phyloP scores from a whole-genome alignment of 2,329 filamentous ascomycete species.

The Fusarium sp. region DNA sequence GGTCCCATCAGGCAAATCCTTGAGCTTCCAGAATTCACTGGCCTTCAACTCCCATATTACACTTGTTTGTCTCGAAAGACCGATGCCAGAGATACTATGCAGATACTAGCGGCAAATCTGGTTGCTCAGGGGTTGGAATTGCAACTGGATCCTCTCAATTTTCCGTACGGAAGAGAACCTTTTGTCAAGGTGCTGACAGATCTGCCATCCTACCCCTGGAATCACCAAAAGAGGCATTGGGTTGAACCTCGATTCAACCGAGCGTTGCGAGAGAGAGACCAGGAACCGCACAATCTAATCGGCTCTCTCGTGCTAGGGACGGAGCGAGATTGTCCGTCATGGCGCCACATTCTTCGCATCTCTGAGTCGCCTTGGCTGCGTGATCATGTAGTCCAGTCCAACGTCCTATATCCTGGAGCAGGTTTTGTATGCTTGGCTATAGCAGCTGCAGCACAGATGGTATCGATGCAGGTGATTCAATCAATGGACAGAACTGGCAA shows the following conservation, averaged over 20 bases:
- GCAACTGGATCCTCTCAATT: background rate
- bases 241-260: background rate
- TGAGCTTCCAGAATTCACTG: background rate
- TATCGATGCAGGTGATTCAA: background rate
- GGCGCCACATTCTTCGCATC: background rate
- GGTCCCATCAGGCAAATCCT: background rate
- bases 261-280: background rate
- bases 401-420: background rate
- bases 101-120: background rate
- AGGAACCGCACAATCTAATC: background rate
- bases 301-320: background rate
- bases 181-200: background rate
- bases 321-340: background rate
- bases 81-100: background rate
- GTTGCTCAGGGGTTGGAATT: background rate
- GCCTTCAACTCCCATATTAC: background rate
- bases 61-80: background rate
- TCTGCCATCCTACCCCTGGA: background rate
- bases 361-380: background rate
- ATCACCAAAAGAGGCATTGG: background rate
- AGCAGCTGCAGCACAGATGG: background rate
- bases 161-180: background rate
- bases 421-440: background rate
- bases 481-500: background rate
- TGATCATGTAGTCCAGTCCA: background rate